A percentile compares a stretch with the other conserved stretches of the same genome.
Evolutionary conservation across 164 flowering plant genomes (phyloP).

Genomic region (Houttuynia cordata): DNA sequence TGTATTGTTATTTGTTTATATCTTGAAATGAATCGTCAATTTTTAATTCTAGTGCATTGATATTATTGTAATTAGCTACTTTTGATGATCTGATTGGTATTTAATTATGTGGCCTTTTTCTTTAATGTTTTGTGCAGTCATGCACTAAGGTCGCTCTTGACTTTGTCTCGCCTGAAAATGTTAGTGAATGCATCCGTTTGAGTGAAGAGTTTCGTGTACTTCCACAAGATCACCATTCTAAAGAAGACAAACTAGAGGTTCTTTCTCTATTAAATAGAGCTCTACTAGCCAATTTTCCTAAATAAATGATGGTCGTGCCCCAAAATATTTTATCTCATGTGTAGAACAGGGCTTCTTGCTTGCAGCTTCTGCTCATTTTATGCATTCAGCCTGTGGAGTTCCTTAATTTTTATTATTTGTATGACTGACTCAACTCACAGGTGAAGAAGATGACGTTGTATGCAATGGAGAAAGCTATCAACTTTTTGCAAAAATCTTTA

Average conservation of each 20-base stretch:
- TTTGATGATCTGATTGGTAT: neutral
- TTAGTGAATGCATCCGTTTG: constrained; percentile 16
- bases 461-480: neutral
- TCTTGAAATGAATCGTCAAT: neutral
- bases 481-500: too few species aligned
- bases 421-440: neutral
- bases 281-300: too few species aligned
- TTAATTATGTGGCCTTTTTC: neutral
- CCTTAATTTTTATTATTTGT: too few species aligned
- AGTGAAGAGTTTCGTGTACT: constrained; percentile 20
- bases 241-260: constrained; percentile 22
- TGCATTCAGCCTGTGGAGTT: neutral
- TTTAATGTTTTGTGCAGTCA: constrained; percentile 8
- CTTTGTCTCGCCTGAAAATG: constrained; percentile 23
- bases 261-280: neutral
- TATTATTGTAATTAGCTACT: too few species aligned
- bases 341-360: neutral
- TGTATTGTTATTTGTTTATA: neutral
- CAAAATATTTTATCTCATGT: neutral
- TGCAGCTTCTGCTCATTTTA: neutral
- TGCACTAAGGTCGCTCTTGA: constrained; percentile 23
- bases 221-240: constrained; percentile 15
- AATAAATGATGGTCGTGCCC: neutral
- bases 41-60: too few species aligned
- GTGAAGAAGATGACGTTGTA: neutral